Percentiles rank a stretch among this genome's conserved stretches.
Conservation (phyloP, 2,329 filamentous ascomycete species). For the Fusarium nodosum region DNA sequence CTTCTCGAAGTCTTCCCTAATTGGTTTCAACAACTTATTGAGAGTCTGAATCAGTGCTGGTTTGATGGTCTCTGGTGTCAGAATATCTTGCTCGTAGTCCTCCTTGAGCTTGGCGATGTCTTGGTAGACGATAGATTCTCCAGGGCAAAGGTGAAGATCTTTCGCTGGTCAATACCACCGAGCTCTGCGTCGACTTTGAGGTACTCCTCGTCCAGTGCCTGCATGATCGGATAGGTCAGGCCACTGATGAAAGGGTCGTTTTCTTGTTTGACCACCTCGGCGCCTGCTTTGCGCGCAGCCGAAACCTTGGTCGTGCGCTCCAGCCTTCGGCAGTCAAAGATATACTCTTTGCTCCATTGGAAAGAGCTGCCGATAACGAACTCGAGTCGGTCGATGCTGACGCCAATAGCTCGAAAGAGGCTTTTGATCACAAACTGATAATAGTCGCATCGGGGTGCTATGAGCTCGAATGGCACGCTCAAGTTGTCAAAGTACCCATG, state of each 20-base stretch:
- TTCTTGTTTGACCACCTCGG: neutral
- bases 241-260: rapidly evolving
- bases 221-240: neutral
- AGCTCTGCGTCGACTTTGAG: neutral
- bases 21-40: neutral
- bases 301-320: rapidly evolving
- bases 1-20: neutral
- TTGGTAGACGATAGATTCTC: neutral
- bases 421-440: neutral
- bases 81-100: neutral
- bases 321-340: rapidly evolving
- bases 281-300: rapidly evolving
- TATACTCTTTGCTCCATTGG: neutral
- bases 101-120: neutral
- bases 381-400: neutral
- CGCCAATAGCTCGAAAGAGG: neutral
- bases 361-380: conserved; percentile 9
- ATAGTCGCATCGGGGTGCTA: neutral
- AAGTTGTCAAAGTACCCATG: conserved; percentile 2
- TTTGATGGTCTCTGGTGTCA: conserved; percentile 11
- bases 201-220: conserved; percentile 6
- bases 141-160: neutral
- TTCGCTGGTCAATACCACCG: neutral
- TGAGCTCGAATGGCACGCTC: rapidly evolving
- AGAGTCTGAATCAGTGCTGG: neutral